Evolutionary conservation across 257 asterid genomes (phyloP).

Genomic region (Forsythia viridissima): DNA sequence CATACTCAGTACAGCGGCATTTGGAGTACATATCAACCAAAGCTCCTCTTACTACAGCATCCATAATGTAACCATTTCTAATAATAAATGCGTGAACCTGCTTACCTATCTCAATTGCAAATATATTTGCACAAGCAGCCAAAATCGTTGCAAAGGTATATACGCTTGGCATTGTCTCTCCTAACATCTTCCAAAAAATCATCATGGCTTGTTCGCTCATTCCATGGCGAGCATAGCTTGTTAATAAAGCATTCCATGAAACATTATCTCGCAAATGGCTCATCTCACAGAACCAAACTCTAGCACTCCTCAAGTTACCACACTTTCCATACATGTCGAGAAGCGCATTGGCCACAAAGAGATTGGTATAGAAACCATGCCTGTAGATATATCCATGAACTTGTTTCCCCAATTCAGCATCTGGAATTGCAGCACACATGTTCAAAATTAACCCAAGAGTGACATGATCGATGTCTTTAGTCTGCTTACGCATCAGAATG

Average conservation of each 20-base stretch:
- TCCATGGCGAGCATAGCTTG: slow-evolving; percentile 55
- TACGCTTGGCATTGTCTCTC: slow-evolving; percentile 62
- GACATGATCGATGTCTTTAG: slow-evolving; percentile 50
- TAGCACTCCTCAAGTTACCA: slow-evolving; percentile 56
- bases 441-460: slow-evolving; percentile 62
- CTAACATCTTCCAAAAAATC: slow-evolving; percentile 56
- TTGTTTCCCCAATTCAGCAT: slow-evolving; percentile 72
- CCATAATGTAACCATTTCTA: slow-evolving; percentile 61
- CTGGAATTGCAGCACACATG: slow-evolving; percentile 57
- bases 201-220: slow-evolving; percentile 62
- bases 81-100: slow-evolving; percentile 75
- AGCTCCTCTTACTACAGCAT: slow-evolving; percentile 63
- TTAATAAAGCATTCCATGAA: slow-evolving; percentile 73
- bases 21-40: slow-evolving; percentile 83
- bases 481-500: slow-evolving; percentile 45
- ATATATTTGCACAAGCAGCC: slow-evolving; percentile 79
- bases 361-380: slow-evolving; percentile 47
- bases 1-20: slow-evolving; percentile 57
- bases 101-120: slow-evolving; percentile 57
- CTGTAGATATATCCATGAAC: slow-evolving; percentile 70
- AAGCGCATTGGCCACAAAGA: slow-evolving; percentile 57
- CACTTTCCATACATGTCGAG: slow-evolving; percentile 85
- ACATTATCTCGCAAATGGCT: slow-evolving; percentile 53
- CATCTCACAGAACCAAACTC: slow-evolving; percentile 63
- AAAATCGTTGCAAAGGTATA: slow-evolving; percentile 72